Evolutionary conservation across 768 basidiomycete species (phyloP).

Genomic region (Boletus reticuloceps): DNA sequence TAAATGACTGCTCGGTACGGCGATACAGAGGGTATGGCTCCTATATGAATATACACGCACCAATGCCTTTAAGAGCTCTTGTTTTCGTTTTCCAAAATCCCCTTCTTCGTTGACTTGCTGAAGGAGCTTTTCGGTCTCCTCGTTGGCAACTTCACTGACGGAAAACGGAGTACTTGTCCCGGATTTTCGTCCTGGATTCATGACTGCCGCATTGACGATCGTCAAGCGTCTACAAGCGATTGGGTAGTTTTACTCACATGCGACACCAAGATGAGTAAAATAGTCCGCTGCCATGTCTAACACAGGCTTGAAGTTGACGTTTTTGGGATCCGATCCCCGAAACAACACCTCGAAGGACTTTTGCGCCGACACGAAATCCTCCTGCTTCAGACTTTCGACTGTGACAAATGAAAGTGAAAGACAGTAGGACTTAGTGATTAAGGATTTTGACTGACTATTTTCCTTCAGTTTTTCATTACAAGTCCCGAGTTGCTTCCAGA

Average conservation of each 20-base stretch:
- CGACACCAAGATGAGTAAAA: slow-evolving; percentile 3
- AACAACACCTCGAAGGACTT: not conserved
- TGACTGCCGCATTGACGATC: not conserved
- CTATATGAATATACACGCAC: not conserved
- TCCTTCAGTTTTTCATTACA: not conserved
- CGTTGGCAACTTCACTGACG: not conserved
- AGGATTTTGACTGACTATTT: not conserved
- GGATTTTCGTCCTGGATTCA: not conserved
- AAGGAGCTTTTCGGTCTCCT: not conserved
- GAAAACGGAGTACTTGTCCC: not conserved
- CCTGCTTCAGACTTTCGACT: slow-evolving; percentile 1
- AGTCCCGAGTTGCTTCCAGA: slow-evolving; percentile 1
- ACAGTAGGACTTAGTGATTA: not conserved
- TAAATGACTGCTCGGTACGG: not conserved
- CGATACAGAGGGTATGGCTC: not conserved
- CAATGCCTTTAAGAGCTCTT: slow-evolving; percentile 2
- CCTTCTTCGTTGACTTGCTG: not conserved
- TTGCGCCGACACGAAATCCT: not conserved
- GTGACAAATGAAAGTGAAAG: not conserved
- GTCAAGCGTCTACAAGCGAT: not conserved
- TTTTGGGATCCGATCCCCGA: not conserved
- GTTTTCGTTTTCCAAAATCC: not conserved
- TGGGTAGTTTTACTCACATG: not conserved
- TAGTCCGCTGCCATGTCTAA: not conserved
- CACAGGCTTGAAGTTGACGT: not conserved